These are phyloP conservation scores for Lentinula guzmanii DNA, from an alignment of 768 basidiomycete genomes.

Conservation along the genomic window DNA sequence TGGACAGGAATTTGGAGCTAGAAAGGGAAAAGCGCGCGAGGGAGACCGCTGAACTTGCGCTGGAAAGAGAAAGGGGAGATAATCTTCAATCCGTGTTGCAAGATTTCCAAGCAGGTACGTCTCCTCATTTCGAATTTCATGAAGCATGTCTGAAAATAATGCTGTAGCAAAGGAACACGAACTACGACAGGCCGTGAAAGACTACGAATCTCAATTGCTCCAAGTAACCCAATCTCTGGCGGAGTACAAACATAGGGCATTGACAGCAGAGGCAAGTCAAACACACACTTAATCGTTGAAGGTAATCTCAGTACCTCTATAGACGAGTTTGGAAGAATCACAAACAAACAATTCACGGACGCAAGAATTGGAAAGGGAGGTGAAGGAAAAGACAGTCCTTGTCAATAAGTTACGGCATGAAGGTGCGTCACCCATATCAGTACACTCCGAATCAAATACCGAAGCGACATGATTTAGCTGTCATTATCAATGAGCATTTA, in stretches of 20 bases:
- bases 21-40: slow-evolving; percentile 55
- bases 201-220: slow-evolving; percentile 70
- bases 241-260: slow-evolving; percentile 86
- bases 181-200: slow-evolving; percentile 76
- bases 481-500: slow-evolving; percentile 95
- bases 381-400: slow-evolving; percentile 92
- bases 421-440: slow-evolving; percentile 39
- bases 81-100: slow-evolving; percentile 92
- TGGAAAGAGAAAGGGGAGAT: slow-evolving; percentile 64
- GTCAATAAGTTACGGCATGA: slow-evolving; percentile 96
- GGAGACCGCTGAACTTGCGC: slow-evolving; percentile 51
- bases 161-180: slow-evolving; percentile 83
- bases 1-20: slow-evolving; percentile 62
- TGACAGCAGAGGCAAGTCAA: slow-evolving; percentile 74
- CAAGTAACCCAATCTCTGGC: slow-evolving; percentile 71
- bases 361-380: slow-evolving; percentile 76
- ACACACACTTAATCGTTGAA: neutral
- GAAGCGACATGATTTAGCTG: slow-evolving; percentile 44
- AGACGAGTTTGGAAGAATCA: slow-evolving; percentile 75
- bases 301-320: slow-evolving; percentile 6
- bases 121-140: neutral
- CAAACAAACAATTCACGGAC: slow-evolving; percentile 60
- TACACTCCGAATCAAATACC: slow-evolving; percentile 3
- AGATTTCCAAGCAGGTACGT: slow-evolving; percentile 90
- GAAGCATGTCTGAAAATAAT: slow-evolving; percentile 5